A percentile compares a stretch with the other conserved stretches of the same genome.
Evolutionary conservation across 176 grass and related monocot species (phyloP).

Genomic region (Oryza punctata): DNA sequence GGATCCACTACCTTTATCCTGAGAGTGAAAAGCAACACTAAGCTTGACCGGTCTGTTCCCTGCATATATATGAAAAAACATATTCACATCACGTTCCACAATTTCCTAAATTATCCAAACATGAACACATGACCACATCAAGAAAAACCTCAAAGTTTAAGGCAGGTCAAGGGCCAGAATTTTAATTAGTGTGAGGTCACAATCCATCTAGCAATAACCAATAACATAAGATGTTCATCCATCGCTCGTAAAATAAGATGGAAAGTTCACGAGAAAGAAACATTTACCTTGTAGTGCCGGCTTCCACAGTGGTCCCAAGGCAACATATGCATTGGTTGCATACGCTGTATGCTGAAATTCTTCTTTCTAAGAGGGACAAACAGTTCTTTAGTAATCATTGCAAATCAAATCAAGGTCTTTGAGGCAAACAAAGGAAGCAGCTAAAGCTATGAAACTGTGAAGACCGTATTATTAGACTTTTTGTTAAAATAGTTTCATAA

Average conservation of each 20-base stretch:
- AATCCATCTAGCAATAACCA: background rate
- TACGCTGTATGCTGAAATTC: slow-evolving; percentile 98
- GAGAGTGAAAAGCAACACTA: slow-evolving; percentile 34
- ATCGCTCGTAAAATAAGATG: too few species aligned
- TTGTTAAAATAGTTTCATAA: background rate
- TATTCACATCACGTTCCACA: slow-evolving; percentile 6
- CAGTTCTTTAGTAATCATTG: slow-evolving; percentile 21
- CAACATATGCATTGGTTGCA: slow-evolving; percentile 87
- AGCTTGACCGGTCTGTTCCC: slow-evolving; percentile 72
- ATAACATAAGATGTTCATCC: too few species aligned
- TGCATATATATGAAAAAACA: slow-evolving; percentile 27
- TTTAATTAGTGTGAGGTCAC: background rate
- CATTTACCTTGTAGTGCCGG: slow-evolving; percentile 62
- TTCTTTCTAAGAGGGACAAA: slow-evolving; percentile 68
- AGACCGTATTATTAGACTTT: background rate
- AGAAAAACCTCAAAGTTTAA: background rate
- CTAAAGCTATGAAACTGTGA: background rate
- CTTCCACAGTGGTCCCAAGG: slow-evolving; percentile 76
- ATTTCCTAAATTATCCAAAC: slow-evolving; percentile 5
- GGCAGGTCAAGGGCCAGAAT: background rate
- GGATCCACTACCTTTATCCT: slow-evolving; percentile 29
- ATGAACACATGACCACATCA: background rate
- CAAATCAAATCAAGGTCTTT: background rate
- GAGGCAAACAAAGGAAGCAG: background rate
- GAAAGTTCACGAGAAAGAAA: background rate